phyloP scores from a whole-genome alignment of 1,284 basidiomycete genomes.

The Hymenochaete sp. region DNA sequence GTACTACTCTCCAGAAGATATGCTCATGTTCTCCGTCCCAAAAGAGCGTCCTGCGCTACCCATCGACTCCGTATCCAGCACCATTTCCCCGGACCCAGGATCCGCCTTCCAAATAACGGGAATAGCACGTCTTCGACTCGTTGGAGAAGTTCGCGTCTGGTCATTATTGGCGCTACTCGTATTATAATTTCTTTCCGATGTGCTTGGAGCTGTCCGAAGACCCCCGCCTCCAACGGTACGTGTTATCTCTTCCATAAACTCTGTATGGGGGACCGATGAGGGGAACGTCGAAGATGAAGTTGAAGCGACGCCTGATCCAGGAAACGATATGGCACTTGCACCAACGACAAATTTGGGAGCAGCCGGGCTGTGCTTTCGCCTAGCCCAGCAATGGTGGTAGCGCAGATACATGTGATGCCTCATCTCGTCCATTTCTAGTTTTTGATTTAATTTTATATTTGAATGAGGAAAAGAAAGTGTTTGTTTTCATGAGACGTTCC shows the following conservation, averaged over 20 bases:
- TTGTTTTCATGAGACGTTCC: too few species aligned
- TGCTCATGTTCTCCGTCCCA: constrained; percentile 7
- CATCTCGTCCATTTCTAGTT: constrained; percentile 7
- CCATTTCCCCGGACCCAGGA: constrained; percentile 5
- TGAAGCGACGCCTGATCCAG: too few species aligned
- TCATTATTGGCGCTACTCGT: background rate
- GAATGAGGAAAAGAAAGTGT: background rate
- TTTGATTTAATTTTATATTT: background rate
- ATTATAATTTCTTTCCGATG: too few species aligned
- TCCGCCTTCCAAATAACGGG: constrained; percentile 5
- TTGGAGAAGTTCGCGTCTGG: too few species aligned
- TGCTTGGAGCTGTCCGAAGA: too few species aligned
- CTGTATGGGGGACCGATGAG: background rate
- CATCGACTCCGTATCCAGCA: constrained; percentile 8
- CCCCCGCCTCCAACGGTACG: too few species aligned
- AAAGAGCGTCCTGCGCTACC: constrained; percentile 3
- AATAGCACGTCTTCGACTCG: too few species aligned
- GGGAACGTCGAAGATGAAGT: background rate
- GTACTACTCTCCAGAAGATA: constrained; percentile 2
- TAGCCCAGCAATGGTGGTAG: constrained; percentile 14
- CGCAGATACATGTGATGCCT: constrained; percentile 8
- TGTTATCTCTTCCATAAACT: background rate
- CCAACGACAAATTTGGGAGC: too few species aligned
- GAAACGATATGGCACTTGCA: too few species aligned
- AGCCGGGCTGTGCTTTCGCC: too few species aligned